Evolutionary conservation across 805 yeast genomes (phyloP).

Genomic region (Blastobotrys robertii): DNA sequence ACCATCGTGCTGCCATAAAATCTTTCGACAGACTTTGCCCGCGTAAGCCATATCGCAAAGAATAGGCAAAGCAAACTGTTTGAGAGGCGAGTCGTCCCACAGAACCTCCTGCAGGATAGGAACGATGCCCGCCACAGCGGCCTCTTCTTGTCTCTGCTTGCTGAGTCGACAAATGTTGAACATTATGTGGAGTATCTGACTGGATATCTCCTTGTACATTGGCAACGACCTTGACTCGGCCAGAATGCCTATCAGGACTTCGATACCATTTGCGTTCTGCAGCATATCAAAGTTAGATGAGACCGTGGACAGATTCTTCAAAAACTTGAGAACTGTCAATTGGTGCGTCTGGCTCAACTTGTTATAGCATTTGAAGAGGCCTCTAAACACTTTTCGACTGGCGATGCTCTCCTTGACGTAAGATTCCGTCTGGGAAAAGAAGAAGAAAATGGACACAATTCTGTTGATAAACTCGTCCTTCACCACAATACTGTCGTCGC

Average conservation of each 20-base stretch:
- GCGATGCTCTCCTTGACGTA: conserved; percentile 29
- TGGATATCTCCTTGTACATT: conserved; percentile 32
- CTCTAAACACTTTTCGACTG: conserved; percentile 27
- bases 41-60: conserved; percentile 45
- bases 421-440: conserved; percentile 39
- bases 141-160: conserved; percentile 35
- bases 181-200: conserved; percentile 38
- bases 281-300: conserved; percentile 21
- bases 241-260: conserved; percentile 32
- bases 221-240: conserved; percentile 11
- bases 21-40: conserved; percentile 30
- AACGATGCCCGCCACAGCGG: conserved; percentile 38
- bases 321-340: conserved; percentile 34
- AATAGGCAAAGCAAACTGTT: conserved; percentile 45
- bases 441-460: conserved; percentile 32
- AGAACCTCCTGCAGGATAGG: conserved; percentile 36
- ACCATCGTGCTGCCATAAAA: conserved; percentile 31
- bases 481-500: conserved; percentile 6
- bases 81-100: conserved; percentile 33
- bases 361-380: conserved; percentile 20
- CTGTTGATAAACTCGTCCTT: conserved; percentile 20
- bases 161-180: conserved; percentile 45
- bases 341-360: conserved; percentile 27
- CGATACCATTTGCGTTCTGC: conserved; percentile 32
- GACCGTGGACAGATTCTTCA: conserved; percentile 26